Evolutionary conservation across 2,329 filamentous ascomycete species (phyloP).

Genomic region (Remersonia thermophila): DNA sequence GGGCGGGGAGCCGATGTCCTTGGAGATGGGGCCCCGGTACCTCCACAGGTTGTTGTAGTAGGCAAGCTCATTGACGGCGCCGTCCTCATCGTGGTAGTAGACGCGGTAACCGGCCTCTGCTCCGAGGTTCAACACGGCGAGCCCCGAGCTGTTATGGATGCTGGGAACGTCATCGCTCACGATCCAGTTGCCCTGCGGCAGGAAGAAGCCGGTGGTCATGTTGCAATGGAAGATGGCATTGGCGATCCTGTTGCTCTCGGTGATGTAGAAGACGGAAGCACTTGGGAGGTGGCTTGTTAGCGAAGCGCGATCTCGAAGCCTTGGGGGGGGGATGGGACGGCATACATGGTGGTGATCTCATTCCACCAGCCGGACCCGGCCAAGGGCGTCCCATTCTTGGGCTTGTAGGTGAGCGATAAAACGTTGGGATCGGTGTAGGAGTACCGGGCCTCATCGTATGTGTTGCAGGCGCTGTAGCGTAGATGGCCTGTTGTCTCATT

Average conservation of each 20-base stretch:
- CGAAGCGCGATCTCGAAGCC: neutral
- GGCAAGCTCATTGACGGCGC: conserved; percentile 21
- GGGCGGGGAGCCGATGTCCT: conserved; percentile 18
- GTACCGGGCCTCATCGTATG: conserved; percentile 21
- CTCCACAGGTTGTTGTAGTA: conserved; percentile 22
- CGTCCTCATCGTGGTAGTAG: conserved; percentile 25
- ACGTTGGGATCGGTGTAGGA: conserved; percentile 23
- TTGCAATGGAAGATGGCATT: conserved; percentile 25
- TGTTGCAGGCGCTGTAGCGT: conserved; percentile 26
- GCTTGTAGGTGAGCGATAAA: conserved; percentile 18
- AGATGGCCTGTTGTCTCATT: conserved; percentile 24
- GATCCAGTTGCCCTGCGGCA: conserved; percentile 19
- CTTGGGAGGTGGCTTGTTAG: conserved; percentile 12
- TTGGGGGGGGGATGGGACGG: conserved; percentile 11
- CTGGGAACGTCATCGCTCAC: conserved; percentile 19
- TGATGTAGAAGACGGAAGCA: conserved; percentile 26
- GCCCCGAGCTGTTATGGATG: conserved; percentile 20
- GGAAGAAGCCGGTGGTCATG: conserved; percentile 23
- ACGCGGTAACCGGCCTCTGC: conserved; percentile 24
- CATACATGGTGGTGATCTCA: conserved; percentile 20
- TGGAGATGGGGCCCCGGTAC: conserved; percentile 22
- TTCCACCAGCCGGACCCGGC: conserved; percentile 25
- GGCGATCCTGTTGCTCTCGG: conserved; percentile 19
- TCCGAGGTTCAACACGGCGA: conserved; percentile 24
- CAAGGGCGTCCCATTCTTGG: conserved; percentile 24